Conservation (phyloP, 2,329 filamentous ascomycete species). For the Xylariaceae sp. region DNA sequence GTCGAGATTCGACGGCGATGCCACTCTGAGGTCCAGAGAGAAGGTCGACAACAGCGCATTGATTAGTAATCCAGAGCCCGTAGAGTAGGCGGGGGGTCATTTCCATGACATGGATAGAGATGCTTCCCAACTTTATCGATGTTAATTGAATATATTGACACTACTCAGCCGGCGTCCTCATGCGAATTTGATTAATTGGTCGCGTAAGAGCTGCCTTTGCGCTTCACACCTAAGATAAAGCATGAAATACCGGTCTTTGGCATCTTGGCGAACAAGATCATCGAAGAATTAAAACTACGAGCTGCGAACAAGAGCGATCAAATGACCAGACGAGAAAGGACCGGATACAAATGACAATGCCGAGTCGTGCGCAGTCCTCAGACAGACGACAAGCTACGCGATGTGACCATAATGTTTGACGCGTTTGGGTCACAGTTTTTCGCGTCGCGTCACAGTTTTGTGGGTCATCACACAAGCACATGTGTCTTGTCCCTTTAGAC, state of each 20-base stretch:
- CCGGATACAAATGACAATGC: neutral
- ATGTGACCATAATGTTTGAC: no score
- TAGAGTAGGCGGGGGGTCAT: conserved; percentile 4
- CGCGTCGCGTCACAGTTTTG: no score
- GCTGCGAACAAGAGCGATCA: conserved; percentile 4
- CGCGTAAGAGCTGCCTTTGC: conserved; percentile 12
- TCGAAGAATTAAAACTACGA: neutral
- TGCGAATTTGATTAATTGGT: conserved; percentile 14
- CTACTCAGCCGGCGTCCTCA: conserved; percentile 3
- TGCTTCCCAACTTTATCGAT: conserved; percentile 7
- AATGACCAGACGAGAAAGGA: neutral
- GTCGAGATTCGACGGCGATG: neutral
- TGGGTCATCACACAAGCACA: no score
- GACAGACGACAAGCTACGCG: no score
- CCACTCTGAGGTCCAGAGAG: neutral
- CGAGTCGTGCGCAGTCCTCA: neutral
- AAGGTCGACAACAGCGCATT: conserved; percentile 1
- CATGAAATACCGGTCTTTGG: conserved; percentile 11
- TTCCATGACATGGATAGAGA: conserved; percentile 2
- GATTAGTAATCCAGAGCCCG: neutral
- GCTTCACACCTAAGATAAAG: conserved; percentile 10
- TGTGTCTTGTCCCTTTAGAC: no score
- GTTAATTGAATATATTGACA: conserved; percentile 7
- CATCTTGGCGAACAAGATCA: conserved; percentile 9
- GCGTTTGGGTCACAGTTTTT: no score